phyloP scores from a whole-genome alignment of 371 early-diverging fungal genomes.

The Encephalitozoon intestinalis region DNA sequence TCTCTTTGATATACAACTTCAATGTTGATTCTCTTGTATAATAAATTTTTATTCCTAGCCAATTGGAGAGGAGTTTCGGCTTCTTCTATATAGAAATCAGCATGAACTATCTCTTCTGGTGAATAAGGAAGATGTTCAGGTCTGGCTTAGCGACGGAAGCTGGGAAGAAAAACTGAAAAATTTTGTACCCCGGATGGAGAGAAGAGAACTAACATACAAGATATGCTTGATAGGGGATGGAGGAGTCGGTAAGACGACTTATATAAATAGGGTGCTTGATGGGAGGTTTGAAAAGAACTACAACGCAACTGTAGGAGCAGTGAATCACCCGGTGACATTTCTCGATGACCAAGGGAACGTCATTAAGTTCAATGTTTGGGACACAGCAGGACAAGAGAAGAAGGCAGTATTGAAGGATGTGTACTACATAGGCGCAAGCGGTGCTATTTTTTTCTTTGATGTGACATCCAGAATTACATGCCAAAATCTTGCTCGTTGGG shows the following conservation, averaged over 20 bases:
- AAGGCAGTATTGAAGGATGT: slow-evolving; percentile 99
- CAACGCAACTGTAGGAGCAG: slow-evolving; percentile 96
- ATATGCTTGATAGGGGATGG: slow-evolving; percentile 85
- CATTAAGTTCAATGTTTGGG: slow-evolving; percentile 81
- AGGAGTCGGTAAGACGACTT: slow-evolving; percentile 99
- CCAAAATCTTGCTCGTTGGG: slow-evolving; percentile 99
- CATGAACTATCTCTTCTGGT: no score
- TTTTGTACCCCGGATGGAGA: slow-evolving; percentile 20
- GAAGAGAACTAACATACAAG: slow-evolving; percentile 48
- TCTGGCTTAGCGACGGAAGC: no score
- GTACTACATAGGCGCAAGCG: slow-evolving; percentile 97
- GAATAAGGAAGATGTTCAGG: no score
- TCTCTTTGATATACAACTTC: slow-evolving; percentile 10
- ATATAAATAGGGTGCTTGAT: slow-evolving; percentile 95
- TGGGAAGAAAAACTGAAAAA: background rate
- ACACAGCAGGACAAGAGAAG: slow-evolving; percentile 99
- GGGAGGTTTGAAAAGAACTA: slow-evolving; percentile 99
- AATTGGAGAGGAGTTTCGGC: no score
- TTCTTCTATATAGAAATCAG: no score
- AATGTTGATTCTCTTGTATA: background rate
- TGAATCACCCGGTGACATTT: slow-evolving; percentile 89
- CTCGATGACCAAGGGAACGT: slow-evolving; percentile 80
- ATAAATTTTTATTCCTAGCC: background rate
- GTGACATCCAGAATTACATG: slow-evolving; percentile 97
- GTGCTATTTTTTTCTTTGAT: slow-evolving; percentile 99